Base-by-base conservation (phyloP, 2,329 filamentous ascomycete species). In the Drechslera avenae region DNA sequence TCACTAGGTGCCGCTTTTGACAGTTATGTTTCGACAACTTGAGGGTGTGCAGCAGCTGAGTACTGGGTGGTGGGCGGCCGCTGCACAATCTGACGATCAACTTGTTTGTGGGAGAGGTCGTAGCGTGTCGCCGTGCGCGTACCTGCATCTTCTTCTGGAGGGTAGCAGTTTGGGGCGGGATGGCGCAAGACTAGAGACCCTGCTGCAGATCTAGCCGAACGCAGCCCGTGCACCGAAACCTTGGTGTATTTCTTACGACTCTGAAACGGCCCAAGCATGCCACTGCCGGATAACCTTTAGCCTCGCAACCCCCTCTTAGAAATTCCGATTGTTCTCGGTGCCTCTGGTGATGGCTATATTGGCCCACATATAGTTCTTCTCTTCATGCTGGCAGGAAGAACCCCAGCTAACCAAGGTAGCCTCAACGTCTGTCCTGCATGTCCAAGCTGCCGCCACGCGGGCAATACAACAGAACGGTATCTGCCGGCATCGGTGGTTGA, bases 191-290 rank as follows among this genome's bases (percentile, higher is more conserved):
- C 46, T 48, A 50, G 39, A 12, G 34, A 42, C 46, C 53, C 46
- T 56, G 34, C 43, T 41, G 60, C 53, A 54, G 56, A 62, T 64
- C 58, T 56, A 54, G 45, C 57, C 52, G 56, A 58, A 56, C 39
- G 42, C 26, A 50, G 48, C 41, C 57, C 51, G 56, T 58, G 59
- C 60, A 46, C 52, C 48, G 52, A 53, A 57, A 51, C 59, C 47
- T 56, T 56, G 54, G 50, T 50, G 57, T 40, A 49, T 42, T 43
- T 59, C 50, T 44, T 52, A 56, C 52, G 12, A 26, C 39, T 49
- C 45, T 63, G 60, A 63, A 64, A 64, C 62, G 36, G 37, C 54
- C 43, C 59, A 35, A 23, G 26, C 14, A 13, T 13, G 19, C 21
- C 18, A 10, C 39, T 30, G 47, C 19, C 37, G 34, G 36, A 44